A percentile compares a stretch with the other conserved stretches of the same genome.
phyloP scores from a whole-genome alignment of 179 eudicot genomes.

The Spinacia oleracea region DNA sequence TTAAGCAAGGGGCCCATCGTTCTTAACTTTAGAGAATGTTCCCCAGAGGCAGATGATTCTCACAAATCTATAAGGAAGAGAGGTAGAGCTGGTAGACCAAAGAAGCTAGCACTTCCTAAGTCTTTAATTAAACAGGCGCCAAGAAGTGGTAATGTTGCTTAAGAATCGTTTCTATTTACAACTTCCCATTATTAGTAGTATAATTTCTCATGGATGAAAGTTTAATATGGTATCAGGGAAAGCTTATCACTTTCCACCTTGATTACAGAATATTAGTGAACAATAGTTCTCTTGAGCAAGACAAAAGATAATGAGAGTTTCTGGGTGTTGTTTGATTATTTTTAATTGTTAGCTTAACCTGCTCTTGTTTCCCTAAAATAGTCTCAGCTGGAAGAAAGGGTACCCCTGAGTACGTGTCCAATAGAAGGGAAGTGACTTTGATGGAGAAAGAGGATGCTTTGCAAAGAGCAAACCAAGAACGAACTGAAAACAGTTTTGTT shows the following conservation, averaged over 20 bases:
- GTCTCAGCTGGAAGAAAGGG: conserved; percentile 18
- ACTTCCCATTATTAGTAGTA: not conserved
- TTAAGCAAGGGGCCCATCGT: conserved; percentile 4
- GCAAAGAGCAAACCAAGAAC: conserved; percentile 28
- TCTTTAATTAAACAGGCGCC: conserved; percentile 9
- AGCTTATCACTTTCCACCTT: not conserved
- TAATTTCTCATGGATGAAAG: not conserved
- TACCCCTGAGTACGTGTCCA: conserved; percentile 10
- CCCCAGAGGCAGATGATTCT: conserved; percentile 5
- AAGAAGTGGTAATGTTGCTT: conserved; percentile 17
- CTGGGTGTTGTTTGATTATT: not conserved
- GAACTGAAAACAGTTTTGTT: conserved; percentile 31
- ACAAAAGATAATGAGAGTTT: not conserved
- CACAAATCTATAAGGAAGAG: not conserved
- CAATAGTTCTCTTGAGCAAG: not conserved
- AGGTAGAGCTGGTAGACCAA: conserved; percentile 22
- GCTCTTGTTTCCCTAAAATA: not conserved
- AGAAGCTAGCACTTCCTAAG: not conserved
- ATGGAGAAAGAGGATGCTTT: conserved; percentile 33
- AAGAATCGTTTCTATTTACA: not conserved
- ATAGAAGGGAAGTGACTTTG: conserved; percentile 32
- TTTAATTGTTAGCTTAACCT: not conserved
- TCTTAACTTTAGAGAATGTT: conserved; percentile 11
- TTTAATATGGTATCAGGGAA: not conserved
- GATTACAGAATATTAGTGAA: not conserved